Conservation (phyloP, 1,284 basidiomycete species). For the Dichomitus squalens region DNA sequence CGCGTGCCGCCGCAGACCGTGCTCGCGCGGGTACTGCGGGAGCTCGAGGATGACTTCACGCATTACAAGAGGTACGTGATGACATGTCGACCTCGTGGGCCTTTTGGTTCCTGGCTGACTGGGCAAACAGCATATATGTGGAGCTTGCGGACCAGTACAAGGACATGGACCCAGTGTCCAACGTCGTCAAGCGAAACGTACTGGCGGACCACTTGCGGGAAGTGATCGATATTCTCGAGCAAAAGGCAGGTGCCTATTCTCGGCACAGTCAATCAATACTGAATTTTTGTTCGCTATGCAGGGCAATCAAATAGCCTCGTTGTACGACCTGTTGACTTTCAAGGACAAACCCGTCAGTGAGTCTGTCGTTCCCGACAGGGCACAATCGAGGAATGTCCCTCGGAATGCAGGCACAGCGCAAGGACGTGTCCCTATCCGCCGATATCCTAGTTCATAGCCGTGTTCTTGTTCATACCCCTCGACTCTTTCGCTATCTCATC, state of each 20-base stretch:
- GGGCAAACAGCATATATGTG: slow-evolving; percentile 70
- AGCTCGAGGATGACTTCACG: slow-evolving; percentile 88
- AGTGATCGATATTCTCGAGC: slow-evolving; percentile 87
- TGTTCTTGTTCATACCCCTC: not conserved
- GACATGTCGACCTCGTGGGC: not conserved
- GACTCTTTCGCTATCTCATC: not conserved
- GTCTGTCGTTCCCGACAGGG: slow-evolving; percentile 33
- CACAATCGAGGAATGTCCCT: slow-evolving; percentile 1
- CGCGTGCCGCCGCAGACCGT: slow-evolving; percentile 81
- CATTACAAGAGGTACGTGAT: slow-evolving; percentile 79
- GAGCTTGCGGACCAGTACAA: slow-evolving; percentile 91
- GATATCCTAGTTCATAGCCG: slow-evolving; percentile 16
- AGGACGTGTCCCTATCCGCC: slow-evolving; percentile 8
- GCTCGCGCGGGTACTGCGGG: slow-evolving; percentile 74
- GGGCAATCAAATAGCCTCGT: slow-evolving; percentile 87
- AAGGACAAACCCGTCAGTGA: slow-evolving; percentile 60
- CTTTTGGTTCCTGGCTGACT: not conserved
- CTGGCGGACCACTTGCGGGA: slow-evolving; percentile 85
- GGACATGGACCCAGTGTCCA: slow-evolving; percentile 79
- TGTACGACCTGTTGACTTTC: slow-evolving; percentile 80
- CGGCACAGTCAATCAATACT: not conserved
- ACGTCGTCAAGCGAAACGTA: slow-evolving; percentile 77
- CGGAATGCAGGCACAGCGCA: not conserved
- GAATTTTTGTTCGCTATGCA: slow-evolving; percentile 31
- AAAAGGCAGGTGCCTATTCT: slow-evolving; percentile 64